Evolutionary conservation across 345 rosid species (phyloP).

Genomic region (Arabidopsis thaliana): DNA sequence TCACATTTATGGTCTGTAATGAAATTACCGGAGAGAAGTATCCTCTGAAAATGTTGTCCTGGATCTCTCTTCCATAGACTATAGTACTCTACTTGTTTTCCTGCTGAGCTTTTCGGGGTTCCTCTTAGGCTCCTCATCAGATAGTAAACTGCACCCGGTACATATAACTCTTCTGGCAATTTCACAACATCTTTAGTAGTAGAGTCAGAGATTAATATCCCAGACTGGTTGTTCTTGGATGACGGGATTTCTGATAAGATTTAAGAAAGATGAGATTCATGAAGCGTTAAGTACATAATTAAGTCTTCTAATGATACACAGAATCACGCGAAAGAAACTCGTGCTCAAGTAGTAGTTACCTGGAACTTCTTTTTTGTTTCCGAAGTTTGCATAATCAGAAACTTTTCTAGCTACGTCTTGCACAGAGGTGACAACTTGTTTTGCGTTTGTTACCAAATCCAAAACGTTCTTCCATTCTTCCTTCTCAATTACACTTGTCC

Average conservation of each 20-base stretch:
- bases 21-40: constrained; percentile 79
- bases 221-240: constrained; percentile 34
- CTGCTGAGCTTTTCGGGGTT: constrained; percentile 31
- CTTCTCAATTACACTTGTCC: constrained; percentile 84
- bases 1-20: constrained; percentile 91
- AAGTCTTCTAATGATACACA: constrained; percentile 1
- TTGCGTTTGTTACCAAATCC: constrained; percentile 80
- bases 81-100: constrained; percentile 54
- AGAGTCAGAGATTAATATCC: constrained; percentile 30
- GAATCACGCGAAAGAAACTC: background rate
- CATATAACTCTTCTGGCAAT: constrained; percentile 67
- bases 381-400: constrained; percentile 76
- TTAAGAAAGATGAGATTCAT: constrained; percentile 11
- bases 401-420: constrained; percentile 91
- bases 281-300: background rate
- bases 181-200: constrained; percentile 28
- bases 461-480: constrained; percentile 80
- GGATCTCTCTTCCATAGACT: constrained; percentile 84
- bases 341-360: constrained; percentile 50
- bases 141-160: constrained; percentile 81
- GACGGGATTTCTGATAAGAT: constrained; percentile 43
- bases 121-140: constrained; percentile 65
- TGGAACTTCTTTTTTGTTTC: constrained; percentile 49
- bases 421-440: constrained; percentile 77
- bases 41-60: constrained; percentile 86